Percentiles rank a stretch among this genome's conserved stretches.
These are phyloP conservation scores for Trichophyton schoenleinii DNA, from an alignment of 2,329 filamentous ascomycete genomes.

Conservation along the genomic window DNA sequence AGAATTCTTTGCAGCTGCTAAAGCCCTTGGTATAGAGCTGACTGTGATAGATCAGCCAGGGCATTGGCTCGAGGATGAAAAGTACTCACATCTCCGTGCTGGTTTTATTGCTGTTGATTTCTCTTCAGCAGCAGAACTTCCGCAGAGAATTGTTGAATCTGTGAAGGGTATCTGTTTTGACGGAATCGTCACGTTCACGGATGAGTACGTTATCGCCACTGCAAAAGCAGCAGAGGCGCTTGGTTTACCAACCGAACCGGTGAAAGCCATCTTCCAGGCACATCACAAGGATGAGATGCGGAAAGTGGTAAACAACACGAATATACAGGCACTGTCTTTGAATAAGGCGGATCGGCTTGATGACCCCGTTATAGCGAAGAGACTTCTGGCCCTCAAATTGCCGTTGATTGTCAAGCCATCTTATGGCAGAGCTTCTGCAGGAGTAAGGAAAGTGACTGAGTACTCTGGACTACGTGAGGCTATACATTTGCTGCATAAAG, in stretches of 20 bases:
- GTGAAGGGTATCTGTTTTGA: constrained; percentile 7
- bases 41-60: constrained; percentile 27
- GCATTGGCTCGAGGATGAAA: constrained; percentile 26
- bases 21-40: constrained; percentile 26
- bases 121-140: neutral
- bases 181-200: neutral
- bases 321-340: neutral
- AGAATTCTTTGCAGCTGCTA: constrained; percentile 15
- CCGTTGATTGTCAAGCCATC: too few species aligned
- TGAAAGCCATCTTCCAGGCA: neutral
- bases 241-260: neutral
- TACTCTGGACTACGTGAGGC: too few species aligned
- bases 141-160: neutral
- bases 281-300: constrained; percentile 1
- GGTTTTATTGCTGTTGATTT: constrained; percentile 16
- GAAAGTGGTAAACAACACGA: neutral
- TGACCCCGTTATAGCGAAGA: too few species aligned
- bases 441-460: too few species aligned
- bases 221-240: neutral
- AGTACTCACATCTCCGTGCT: constrained; percentile 20
- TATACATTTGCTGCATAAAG: neutral
- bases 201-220: neutral
- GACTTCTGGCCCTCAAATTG: too few species aligned
- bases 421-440: too few species aligned
- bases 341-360: neutral